Evolutionary conservation across 1,284 basidiomycete genomes (phyloP).

Genomic region (Coniferiporia weirii): DNA sequence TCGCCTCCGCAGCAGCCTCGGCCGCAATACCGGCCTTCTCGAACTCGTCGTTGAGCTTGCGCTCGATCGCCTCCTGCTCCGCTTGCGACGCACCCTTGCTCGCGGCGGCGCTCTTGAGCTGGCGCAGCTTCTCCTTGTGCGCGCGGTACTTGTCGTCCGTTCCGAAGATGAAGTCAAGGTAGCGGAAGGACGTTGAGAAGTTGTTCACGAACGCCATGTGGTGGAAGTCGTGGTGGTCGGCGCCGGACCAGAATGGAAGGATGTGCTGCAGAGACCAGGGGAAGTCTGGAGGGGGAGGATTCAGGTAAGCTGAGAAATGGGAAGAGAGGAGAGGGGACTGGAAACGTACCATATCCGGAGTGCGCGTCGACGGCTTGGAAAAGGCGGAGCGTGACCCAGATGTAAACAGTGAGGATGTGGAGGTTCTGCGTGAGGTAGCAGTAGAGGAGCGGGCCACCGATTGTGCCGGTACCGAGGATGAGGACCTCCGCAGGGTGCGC

Average conservation of each 20-base stretch:
- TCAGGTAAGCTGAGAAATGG: not conserved
- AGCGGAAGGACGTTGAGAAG: slow-evolving; percentile 88
- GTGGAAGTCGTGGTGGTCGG: slow-evolving; percentile 97
- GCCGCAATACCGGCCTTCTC: slow-evolving; percentile 70
- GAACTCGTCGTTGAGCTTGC: slow-evolving; percentile 52
- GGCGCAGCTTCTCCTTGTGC: slow-evolving; percentile 59
- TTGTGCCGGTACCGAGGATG: slow-evolving; percentile 85
- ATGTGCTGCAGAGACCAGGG: slow-evolving; percentile 96
- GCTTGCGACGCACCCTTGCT: slow-evolving; percentile 31
- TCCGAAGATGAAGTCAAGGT: slow-evolving; percentile 84
- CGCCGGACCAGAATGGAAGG: slow-evolving; percentile 97
- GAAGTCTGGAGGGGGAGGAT: slow-evolving; percentile 61
- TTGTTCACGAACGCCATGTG: slow-evolving; percentile 91
- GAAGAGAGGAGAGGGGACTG: not conserved
- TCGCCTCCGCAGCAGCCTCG: slow-evolving; percentile 54
- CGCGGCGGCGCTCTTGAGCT: slow-evolving; percentile 45
- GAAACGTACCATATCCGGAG: slow-evolving; percentile 80
- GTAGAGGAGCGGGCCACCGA: slow-evolving; percentile 84
- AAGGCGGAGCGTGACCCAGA: slow-evolving; percentile 91
- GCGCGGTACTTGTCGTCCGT: slow-evolving; percentile 83
- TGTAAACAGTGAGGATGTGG: slow-evolving; percentile 90
- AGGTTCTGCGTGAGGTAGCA: slow-evolving; percentile 69
- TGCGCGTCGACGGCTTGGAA: slow-evolving; percentile 99
- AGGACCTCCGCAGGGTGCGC: slow-evolving; percentile 93
- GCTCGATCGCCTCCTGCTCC: slow-evolving; percentile 51